These are phyloP conservation scores for cucumber (Cucumis sativus) DNA, from an alignment of 306 rosid genomes.

Conservation along the genomic window Cucumber_9930_V3 NC_026658.2:4253501-4254000, in stretches of 20 bases:
- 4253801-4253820: background rate
- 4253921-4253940: background rate
- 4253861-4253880: background rate
- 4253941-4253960: background rate
- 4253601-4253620: too few relatives aligned
- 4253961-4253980: conserved; percentile 5
- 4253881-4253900: too few relatives aligned
- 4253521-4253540: too few relatives aligned
- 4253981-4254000: conserved; percentile 16
- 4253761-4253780: background rate
- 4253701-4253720: too few relatives aligned
- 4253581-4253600: too few relatives aligned
- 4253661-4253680: background rate
- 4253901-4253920: background rate
- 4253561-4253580: too few relatives aligned
- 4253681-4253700: too few relatives aligned
- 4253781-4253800: background rate
- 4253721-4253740: background rate
- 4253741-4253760: background rate
- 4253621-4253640: too few relatives aligned
- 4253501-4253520: too few relatives aligned
- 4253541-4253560: too few relatives aligned
- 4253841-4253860: background rate
- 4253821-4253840: background rate
- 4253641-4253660: background rate